Evolutionary conservation across 768 basidiomycete species (phyloP).

Genomic region (Lactarius vividus): DNA sequence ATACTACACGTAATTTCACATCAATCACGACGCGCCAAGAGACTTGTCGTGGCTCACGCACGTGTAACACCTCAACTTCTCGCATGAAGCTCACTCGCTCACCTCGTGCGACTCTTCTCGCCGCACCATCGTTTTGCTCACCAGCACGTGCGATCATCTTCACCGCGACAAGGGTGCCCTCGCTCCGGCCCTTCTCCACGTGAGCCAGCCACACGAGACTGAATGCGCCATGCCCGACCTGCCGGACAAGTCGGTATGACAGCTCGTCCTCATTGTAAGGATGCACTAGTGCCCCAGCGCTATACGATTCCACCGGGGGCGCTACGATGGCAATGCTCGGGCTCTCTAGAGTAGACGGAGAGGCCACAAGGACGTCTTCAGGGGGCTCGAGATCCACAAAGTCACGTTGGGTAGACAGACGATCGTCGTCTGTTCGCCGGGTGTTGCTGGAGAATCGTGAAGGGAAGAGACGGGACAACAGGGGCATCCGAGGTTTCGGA

Average conservation of each 20-base stretch:
- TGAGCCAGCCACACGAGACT: constrained; percentile 73
- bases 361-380: constrained; percentile 13
- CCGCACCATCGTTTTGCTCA: neutral
- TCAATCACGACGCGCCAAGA: neutral
- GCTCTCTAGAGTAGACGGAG: neutral
- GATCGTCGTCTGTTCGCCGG: constrained; percentile 13
- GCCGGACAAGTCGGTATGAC: constrained; percentile 47
- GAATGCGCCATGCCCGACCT: constrained; percentile 72
- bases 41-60: neutral
- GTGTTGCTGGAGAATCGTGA: constrained; percentile 22
- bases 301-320: neutral
- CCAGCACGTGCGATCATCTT: constrained; percentile 29
- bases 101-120: constrained; percentile 13
- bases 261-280: constrained; percentile 16
- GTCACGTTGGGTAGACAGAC: neutral
- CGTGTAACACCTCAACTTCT: constrained; percentile 26
- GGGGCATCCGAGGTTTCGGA: constrained; percentile 15
- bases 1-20: constrained; percentile 44
- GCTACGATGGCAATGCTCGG: neutral
- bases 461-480: constrained; percentile 26
- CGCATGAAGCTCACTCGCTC: constrained; percentile 26
- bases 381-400: constrained; percentile 23
- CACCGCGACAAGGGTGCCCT: constrained; percentile 30
- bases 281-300: constrained; percentile 16
- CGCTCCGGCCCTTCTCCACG: constrained; percentile 34